Evolutionary conservation across 352 stramenopile genomes (phyloP).

Genomic region (Globisporangium spinosum): DNA sequence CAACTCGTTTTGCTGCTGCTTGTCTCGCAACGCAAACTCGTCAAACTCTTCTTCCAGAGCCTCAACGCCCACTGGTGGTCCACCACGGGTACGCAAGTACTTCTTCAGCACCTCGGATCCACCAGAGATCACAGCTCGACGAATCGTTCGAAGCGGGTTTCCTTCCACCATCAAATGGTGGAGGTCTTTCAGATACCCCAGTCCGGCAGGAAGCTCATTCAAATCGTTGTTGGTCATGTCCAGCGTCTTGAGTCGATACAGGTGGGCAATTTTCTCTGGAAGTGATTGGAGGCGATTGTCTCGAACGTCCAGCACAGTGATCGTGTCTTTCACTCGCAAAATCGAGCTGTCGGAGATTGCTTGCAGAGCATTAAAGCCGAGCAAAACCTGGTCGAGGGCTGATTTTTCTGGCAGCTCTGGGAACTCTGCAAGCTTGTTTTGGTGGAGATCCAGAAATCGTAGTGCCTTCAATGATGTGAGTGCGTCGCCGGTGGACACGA

Average conservation of each 20-base stretch:
- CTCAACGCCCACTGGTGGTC: constrained; percentile 56
- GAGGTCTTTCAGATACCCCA: constrained; percentile 77
- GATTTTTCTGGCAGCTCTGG: constrained; percentile 44
- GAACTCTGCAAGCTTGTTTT: constrained; percentile 68
- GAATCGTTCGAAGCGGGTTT: constrained; percentile 74
- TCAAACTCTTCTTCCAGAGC: constrained; percentile 65
- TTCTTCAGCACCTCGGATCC: constrained; percentile 78
- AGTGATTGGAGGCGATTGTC: constrained; percentile 75
- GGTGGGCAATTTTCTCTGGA: constrained; percentile 48
- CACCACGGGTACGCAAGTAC: constrained; percentile 71
- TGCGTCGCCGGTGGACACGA: constrained; percentile 32
- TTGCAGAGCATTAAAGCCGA: constrained; percentile 65
- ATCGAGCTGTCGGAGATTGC: constrained; percentile 46
- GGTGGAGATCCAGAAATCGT: constrained; percentile 65
- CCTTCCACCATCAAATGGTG: constrained; percentile 73
- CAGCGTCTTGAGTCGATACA: constrained; percentile 75
- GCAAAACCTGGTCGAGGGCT: constrained; percentile 64
- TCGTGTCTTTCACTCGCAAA: constrained; percentile 47
- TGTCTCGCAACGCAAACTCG: constrained; percentile 54
- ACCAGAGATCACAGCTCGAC: constrained; percentile 53
- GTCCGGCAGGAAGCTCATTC: constrained; percentile 54
- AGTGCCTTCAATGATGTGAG: constrained; percentile 34
- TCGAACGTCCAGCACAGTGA: constrained; percentile 72
- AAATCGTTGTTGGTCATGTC: constrained; percentile 86
- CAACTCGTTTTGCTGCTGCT: constrained; percentile 38